Evolutionary conservation across 139 green algal species (phyloP).

Genomic region (Asterochloris erici): DNA sequence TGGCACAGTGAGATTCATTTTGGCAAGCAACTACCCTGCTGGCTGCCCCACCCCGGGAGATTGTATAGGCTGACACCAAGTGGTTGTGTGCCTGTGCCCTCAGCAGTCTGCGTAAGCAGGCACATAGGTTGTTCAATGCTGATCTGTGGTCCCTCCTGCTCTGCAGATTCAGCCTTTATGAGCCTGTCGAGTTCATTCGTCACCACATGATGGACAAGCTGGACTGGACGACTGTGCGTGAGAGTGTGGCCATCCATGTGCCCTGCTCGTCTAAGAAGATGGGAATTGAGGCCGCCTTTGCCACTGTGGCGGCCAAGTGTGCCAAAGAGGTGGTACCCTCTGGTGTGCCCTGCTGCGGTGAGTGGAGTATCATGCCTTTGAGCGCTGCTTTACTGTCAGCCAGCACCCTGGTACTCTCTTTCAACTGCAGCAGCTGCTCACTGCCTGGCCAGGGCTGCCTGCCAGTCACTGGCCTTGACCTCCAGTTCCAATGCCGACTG

Average conservation of each 20-base stretch:
- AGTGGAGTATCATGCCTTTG: background rate
- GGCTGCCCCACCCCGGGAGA: background rate
- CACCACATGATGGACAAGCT: conserved; percentile 93
- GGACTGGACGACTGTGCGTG: conserved; percentile 83
- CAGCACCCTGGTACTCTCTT: background rate
- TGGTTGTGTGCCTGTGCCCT: background rate
- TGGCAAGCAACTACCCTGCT: background rate
- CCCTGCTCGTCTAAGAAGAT: conserved; percentile 98
- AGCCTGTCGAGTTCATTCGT: conserved; percentile 94
- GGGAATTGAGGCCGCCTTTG: conserved; percentile 87
- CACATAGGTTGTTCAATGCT: background rate
- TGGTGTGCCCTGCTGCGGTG: conserved; percentile 88
- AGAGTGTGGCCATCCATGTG: conserved; percentile 90
- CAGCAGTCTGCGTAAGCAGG: background rate
- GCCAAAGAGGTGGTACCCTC: conserved; percentile 72
- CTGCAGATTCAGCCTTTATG: conserved; percentile 81
- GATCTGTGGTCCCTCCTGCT: background rate
- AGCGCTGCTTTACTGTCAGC: background rate
- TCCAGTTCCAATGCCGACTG: too few relatives aligned
- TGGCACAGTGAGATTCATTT: too few relatives aligned
- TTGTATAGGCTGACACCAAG: background rate
- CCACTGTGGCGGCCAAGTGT: conserved; percentile 71
- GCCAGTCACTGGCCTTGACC: too few relatives aligned
- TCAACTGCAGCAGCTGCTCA: background rate
- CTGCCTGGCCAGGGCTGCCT: background rate